A percentile compares a stretch with the other conserved stretches of the same genome.
These are phyloP conservation scores for Grigorovia humatica DNA, from an alignment of 805 yeast species.

Conservation along the genomic window DNA sequence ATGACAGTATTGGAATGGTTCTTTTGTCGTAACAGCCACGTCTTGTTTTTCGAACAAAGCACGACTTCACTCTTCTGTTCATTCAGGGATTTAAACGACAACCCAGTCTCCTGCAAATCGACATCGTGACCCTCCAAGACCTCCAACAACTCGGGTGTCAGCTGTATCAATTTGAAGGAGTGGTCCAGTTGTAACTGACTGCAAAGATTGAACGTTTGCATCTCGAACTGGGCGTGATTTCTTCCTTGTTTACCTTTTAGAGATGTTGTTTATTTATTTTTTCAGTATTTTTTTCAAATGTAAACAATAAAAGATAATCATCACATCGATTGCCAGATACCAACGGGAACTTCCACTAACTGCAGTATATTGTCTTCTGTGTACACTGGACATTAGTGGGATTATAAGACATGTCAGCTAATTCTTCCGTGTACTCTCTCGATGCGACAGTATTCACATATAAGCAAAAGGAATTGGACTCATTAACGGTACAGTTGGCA, in stretches of 20 bases:
- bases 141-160: constrained; percentile 39
- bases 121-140: constrained; percentile 20
- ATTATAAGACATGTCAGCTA: not conserved
- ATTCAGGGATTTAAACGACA: constrained; percentile 26
- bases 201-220: constrained; percentile 11
- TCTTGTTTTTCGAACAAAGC: constrained; percentile 45
- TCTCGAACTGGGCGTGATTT: not conserved
- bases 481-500: not conserved
- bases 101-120: constrained; percentile 4
- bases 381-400: too few relatives aligned
- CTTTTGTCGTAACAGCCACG: constrained; percentile 63
- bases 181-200: constrained; percentile 16
- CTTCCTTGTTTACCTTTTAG: not conserved
- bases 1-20: constrained; percentile 84
- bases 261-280: not conserved
- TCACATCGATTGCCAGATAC: not conserved
- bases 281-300: not conserved
- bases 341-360: not conserved
- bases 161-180: constrained; percentile 41
- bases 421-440: not conserved
- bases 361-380: too few relatives aligned
- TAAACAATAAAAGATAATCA: not conserved
- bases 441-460: not conserved
- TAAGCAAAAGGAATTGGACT: not conserved
- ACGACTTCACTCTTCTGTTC: constrained; percentile 36